A percentile compares a stretch with the other conserved stretches of the same genome.
Evolutionary conservation across 805 yeast genomes (phyloP).

Genomic region (Metschnikowia noctiluminum): DNA sequence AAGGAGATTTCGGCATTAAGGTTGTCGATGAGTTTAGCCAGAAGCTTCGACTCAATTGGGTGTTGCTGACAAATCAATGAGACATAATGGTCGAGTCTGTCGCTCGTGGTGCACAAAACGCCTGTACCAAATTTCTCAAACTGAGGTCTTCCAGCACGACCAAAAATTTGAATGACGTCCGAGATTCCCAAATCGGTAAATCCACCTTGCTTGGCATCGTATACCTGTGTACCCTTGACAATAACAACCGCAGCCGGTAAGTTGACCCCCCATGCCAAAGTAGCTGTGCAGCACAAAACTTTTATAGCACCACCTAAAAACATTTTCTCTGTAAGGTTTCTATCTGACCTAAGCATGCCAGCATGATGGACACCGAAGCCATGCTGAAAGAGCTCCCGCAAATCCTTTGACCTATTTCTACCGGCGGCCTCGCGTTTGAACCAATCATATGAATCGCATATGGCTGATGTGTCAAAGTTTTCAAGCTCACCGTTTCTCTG

Average conservation of each 20-base stretch:
- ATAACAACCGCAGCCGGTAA: constrained; percentile 97
- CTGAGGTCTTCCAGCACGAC: constrained; percentile 99
- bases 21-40: constrained; percentile 80
- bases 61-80: constrained; percentile 88
- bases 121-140: constrained; percentile 92
- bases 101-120: constrained; percentile 78
- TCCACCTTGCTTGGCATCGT: constrained; percentile 93
- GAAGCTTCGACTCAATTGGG: constrained; percentile 86
- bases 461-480: constrained; percentile 55
- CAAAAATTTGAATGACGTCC: constrained; percentile 96
- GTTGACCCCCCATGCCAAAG: constrained; percentile 99
- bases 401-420: constrained; percentile 72
- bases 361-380: constrained; percentile 98
- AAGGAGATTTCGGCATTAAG: constrained; percentile 93
- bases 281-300: constrained; percentile 93
- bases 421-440: constrained; percentile 60
- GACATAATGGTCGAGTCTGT: constrained; percentile 82
- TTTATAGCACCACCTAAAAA: constrained; percentile 81
- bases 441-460: constrained; percentile 36
- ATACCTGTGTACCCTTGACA: constrained; percentile 93
- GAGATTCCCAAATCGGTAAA: constrained; percentile 90
- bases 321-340: constrained; percentile 86
- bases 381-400: constrained; percentile 69
- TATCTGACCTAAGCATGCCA: constrained; percentile 88
- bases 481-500: constrained; percentile 53